Evolutionary conservation across 2,329 filamentous ascomycete genomes (phyloP).

Genomic region (Magnaporthiopsis poae): DNA sequence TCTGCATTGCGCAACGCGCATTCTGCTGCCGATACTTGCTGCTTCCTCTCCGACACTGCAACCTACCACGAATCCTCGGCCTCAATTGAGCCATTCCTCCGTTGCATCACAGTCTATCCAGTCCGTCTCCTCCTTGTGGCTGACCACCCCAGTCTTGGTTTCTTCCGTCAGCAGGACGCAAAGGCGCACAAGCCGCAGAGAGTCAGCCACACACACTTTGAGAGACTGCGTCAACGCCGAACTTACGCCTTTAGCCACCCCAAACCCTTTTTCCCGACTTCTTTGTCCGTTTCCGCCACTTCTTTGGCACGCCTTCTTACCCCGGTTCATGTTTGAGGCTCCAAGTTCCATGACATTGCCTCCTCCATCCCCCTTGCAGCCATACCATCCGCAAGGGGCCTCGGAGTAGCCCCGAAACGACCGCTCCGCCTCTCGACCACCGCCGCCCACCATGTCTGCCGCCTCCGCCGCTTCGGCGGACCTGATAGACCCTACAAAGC

Average conservation of each 20-base stretch:
- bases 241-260: not conserved
- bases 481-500: slow-evolving; percentile 49
- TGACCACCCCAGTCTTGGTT: not conserved
- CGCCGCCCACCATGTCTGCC: slow-evolving; percentile 4
- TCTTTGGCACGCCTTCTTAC: not conserved
- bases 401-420: not conserved
- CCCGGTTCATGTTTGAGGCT: not conserved
- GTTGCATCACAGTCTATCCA: not conserved
- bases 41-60: not conserved
- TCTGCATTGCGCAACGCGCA: not conserved
- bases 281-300: not conserved
- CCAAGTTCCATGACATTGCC: not conserved
- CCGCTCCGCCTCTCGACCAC: not conserved
- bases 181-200: not conserved
- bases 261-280: not conserved
- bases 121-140: not conserved
- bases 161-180: not conserved
- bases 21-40: not conserved
- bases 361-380: no score
- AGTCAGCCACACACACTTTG: not conserved
- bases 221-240: not conserved
- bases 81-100: not conserved
- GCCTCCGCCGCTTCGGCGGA: slow-evolving; percentile 1
- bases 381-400: not conserved
- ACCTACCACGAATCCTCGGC: not conserved